phyloP scores from a whole-genome alignment of 768 basidiomycete genomes.

The Cystobasidiopsis lactophilus region DNA sequence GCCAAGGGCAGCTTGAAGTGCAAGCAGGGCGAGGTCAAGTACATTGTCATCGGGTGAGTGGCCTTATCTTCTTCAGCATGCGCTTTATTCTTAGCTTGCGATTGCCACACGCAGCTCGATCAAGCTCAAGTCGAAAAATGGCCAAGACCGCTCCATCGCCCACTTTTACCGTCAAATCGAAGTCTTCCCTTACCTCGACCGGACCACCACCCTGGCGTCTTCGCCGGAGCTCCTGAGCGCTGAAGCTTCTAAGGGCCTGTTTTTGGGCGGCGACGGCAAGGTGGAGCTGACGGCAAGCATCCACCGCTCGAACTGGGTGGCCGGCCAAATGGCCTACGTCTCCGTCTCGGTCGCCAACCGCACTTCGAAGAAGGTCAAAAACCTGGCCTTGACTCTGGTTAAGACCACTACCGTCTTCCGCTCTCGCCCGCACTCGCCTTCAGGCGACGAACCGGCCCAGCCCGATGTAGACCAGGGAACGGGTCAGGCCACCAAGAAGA shows the following conservation, averaged over 20 bases:
- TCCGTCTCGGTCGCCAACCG: conserved; percentile 16
- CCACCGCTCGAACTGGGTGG: conserved; percentile 53
- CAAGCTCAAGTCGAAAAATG: conserved; percentile 45
- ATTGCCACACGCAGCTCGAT: conserved; percentile 33
- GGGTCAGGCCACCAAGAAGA: conserved; percentile 39
- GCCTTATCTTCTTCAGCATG: not conserved
- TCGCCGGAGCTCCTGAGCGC: conserved; percentile 39
- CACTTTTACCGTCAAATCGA: conserved; percentile 73
- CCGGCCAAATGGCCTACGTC: conserved; percentile 41
- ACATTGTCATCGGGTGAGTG: conserved; percentile 58
- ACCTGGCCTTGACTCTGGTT: conserved; percentile 39
- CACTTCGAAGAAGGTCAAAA: conserved; percentile 31
- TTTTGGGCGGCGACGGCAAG: conserved; percentile 43
- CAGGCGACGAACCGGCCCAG: conserved; percentile 21
- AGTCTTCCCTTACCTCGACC: conserved; percentile 53
- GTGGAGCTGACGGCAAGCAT: conserved; percentile 44
- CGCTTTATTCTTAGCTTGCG: not conserved
- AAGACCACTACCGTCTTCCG: conserved; percentile 47
- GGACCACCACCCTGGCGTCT: conserved; percentile 38
- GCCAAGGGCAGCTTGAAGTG: conserved; percentile 37
- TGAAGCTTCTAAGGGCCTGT: conserved; percentile 34
- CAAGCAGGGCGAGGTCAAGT: conserved; percentile 45
- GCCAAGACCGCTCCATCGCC: conserved; percentile 46
- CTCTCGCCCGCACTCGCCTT: conserved; percentile 30
- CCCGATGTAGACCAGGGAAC: conserved; percentile 31